phyloP scores from a whole-genome alignment of 441 rosid species.

The Euphorbia schlechtendalii region DNA sequence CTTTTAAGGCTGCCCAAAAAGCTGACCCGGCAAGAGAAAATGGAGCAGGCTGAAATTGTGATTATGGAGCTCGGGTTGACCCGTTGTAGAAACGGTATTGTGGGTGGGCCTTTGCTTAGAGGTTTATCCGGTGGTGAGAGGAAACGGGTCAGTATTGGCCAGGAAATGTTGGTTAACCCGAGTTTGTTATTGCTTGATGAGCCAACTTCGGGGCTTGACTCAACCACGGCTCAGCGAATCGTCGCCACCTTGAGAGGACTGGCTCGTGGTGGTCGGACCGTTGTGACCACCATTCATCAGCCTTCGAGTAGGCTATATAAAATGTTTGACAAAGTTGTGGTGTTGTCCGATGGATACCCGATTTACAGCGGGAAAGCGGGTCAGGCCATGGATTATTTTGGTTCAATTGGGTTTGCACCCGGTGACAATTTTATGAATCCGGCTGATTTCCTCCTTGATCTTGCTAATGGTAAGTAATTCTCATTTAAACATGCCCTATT shows the following conservation, averaged over 20 bases:
- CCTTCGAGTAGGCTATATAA: conserved; percentile 73
- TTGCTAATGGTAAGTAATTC: conserved; percentile 62
- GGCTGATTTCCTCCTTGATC: conserved; percentile 87
- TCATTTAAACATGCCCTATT: no score
- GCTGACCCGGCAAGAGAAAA: conserved; percentile 46
- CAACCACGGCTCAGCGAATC: conserved; percentile 74
- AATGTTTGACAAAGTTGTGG: conserved; percentile 77
- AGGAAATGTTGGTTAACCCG: conserved; percentile 83
- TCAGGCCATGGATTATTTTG: conserved; percentile 67
- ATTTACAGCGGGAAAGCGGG: conserved; percentile 57
- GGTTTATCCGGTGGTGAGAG: conserved; percentile 90
- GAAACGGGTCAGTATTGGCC: conserved; percentile 85
- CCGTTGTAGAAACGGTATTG: conserved; percentile 49
- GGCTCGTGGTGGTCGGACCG: conserved; percentile 76
- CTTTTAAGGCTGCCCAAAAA: conserved; percentile 64
- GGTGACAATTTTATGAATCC: conserved; percentile 62
- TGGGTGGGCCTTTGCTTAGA: conserved; percentile 74
- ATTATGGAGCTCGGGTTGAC: conserved; percentile 64
- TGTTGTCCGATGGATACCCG: conserved; percentile 66
- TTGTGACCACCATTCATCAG: conserved; percentile 77
- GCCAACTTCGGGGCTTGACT: conserved; percentile 90
- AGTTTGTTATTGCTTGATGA: conserved; percentile 76
- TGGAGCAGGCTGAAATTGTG: conserved; percentile 58
- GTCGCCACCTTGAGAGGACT: conserved; percentile 47
- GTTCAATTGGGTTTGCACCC: conserved; percentile 51